These are phyloP conservation scores for Mucor indicus DNA, from an alignment of 371 early-diverging fungal species.

Conservation along the genomic window DNA sequence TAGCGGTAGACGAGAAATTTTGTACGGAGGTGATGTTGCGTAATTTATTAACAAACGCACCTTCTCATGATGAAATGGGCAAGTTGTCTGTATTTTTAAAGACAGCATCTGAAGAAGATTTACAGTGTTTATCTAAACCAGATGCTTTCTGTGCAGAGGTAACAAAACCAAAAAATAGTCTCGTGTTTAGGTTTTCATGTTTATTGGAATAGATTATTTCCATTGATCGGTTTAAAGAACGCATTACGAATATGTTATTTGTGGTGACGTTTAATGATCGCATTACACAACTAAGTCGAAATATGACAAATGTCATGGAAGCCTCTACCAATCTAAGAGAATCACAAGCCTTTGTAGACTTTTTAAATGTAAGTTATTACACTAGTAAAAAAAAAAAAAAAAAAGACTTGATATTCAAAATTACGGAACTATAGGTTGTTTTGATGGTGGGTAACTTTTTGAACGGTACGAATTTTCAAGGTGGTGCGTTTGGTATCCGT, in stretches of 20 bases:
- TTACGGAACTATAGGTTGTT: slow-evolving; percentile 70
- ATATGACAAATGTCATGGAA: slow-evolving; percentile 50
- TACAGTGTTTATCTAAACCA: slow-evolving; percentile 65
- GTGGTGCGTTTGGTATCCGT: slow-evolving; percentile 90
- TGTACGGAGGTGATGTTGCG: slow-evolving; percentile 67
- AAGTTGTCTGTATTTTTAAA: slow-evolving; percentile 63
- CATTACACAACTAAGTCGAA: slow-evolving; percentile 63
- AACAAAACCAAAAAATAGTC: neutral
- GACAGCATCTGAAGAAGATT: slow-evolving; percentile 62
- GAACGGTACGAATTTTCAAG: slow-evolving; percentile 85
- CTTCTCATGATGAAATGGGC: slow-evolving; percentile 79
- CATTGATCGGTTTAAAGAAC: slow-evolving; percentile 77
- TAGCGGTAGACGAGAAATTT: slow-evolving; percentile 63
- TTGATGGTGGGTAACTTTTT: slow-evolving; percentile 90
- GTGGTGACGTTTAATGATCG: slow-evolving; percentile 73
- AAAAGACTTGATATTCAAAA: neutral
- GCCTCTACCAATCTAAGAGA: slow-evolving; percentile 57
- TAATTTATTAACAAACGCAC: slow-evolving; percentile 64
- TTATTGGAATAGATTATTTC: slow-evolving; percentile 59
- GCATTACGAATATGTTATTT: slow-evolving; percentile 73
- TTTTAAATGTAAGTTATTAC: slow-evolving; percentile 46
- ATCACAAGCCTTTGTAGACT: slow-evolving; percentile 46
- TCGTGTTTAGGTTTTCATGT: neutral
- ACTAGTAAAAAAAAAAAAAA: neutral
- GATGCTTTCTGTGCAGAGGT: slow-evolving; percentile 90